Conservation (phyloP, 257 asterid genomes). For the Oldenlandia corymbosa region DNA sequence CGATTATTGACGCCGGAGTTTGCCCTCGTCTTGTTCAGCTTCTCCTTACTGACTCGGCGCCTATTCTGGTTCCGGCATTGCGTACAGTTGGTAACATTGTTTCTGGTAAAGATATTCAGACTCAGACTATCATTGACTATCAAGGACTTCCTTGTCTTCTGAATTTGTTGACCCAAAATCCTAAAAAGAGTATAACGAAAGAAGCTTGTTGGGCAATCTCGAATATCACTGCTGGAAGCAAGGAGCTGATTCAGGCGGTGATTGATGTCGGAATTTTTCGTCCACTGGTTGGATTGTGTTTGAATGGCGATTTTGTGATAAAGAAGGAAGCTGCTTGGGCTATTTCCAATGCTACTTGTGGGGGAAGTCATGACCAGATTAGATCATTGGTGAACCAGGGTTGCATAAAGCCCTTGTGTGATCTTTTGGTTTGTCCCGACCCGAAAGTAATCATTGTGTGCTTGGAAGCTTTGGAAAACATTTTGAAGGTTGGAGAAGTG, state of each 20-base stretch:
- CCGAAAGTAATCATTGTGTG: conserved; percentile 65
- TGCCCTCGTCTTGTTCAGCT: conserved; percentile 84
- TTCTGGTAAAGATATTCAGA: conserved; percentile 77
- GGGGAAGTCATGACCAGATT: conserved; percentile 81
- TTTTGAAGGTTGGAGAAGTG: conserved; percentile 78
- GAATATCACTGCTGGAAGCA: conserved; percentile 81
- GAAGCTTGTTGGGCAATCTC: conserved; percentile 94
- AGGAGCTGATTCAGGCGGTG: conserved; percentile 69
- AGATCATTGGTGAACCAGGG: conserved; percentile 66
- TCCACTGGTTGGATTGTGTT: conserved; percentile 64
- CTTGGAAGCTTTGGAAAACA: conserved; percentile 82
- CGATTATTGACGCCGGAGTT: conserved; percentile 77
- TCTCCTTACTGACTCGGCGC: conserved; percentile 63
- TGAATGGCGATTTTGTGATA: conserved; percentile 66
- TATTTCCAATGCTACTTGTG: conserved; percentile 76
- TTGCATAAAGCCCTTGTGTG: conserved; percentile 80
- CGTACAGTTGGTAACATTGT: conserved; percentile 86
- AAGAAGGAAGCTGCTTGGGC: conserved; percentile 95
- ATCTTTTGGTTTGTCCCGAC: conserved; percentile 71
- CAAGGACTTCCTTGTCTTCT: conserved; percentile 61
- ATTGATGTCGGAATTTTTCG: conserved; percentile 48
- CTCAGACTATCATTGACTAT: conserved; percentile 69
- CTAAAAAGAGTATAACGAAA: conserved; percentile 67
- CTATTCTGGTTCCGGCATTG: conserved; percentile 81
- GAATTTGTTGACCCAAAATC: conserved; percentile 47